Evolutionary conservation across 768 basidiomycete species (phyloP).

Genomic region (Strobilomyces confusus): DNA sequence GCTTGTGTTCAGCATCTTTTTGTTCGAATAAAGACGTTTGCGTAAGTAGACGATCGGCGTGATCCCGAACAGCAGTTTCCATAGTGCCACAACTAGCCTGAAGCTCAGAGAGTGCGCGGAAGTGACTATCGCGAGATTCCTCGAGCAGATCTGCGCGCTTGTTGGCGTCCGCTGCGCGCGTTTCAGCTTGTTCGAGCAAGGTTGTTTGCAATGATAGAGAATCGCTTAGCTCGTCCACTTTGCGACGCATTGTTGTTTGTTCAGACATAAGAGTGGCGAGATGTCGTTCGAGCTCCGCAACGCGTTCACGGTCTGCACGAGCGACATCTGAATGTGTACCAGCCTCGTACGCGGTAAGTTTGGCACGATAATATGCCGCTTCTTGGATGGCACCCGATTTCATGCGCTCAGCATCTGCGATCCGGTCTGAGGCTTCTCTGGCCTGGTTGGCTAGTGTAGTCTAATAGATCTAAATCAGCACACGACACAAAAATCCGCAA

Average conservation of each 20-base stretch:
- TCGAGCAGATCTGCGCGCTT: constrained; percentile 76
- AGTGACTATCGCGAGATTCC: constrained; percentile 57
- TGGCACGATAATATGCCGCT: constrained; percentile 93
- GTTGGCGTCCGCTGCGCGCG: constrained; percentile 67
- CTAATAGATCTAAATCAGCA: constrained; percentile 36
- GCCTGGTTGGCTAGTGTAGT: constrained; percentile 74
- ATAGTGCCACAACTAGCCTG: constrained; percentile 57
- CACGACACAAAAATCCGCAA: not conserved
- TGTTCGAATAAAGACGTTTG: constrained; percentile 75
- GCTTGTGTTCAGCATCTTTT: constrained; percentile 71
- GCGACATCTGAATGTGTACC: constrained; percentile 59
- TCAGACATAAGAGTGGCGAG: constrained; percentile 59
- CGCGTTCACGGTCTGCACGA: constrained; percentile 75
- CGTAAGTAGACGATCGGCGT: constrained; percentile 66
- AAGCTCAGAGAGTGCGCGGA: constrained; percentile 65
- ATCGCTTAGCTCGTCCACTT: constrained; percentile 67
- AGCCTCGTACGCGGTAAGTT: constrained; percentile 82
- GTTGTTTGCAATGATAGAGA: constrained; percentile 74
- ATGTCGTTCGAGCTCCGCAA: constrained; percentile 69
- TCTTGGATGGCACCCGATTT: constrained; percentile 83
- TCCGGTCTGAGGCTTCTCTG: constrained; percentile 66
- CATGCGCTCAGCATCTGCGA: constrained; percentile 75
- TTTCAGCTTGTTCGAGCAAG: constrained; percentile 74
- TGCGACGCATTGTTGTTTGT: constrained; percentile 62
- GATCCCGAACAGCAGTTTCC: constrained; percentile 69